phyloP scores from a whole-genome alignment of 2,329 filamentous ascomycete species.

The Cucurbitaria berberidis region DNA sequence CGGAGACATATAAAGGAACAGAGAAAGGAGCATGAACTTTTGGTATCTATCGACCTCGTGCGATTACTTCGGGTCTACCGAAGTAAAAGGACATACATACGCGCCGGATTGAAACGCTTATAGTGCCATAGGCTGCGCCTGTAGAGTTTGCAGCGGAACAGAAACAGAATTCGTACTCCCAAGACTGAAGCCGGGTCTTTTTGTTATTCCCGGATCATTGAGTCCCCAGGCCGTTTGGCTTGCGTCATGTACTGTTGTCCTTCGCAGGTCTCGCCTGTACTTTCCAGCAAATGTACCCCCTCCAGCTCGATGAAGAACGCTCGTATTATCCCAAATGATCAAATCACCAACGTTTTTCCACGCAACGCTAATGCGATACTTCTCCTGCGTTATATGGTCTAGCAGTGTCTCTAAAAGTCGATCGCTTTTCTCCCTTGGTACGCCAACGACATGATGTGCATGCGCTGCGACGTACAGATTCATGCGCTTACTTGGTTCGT shows the following conservation, averaged over 20 bases:
- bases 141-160: not conserved
- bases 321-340: constrained; percentile 66
- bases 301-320: constrained; percentile 61
- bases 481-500: constrained; percentile 59
- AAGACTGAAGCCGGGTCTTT: constrained; percentile 19
- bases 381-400: constrained; percentile 55
- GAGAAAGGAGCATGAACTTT: not conserved
- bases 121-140: not conserved
- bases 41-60: not conserved
- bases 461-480: constrained; percentile 64
- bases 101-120: not conserved
- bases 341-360: constrained; percentile 61
- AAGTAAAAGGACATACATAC: not conserved
- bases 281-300: constrained; percentile 57
- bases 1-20: not conserved
- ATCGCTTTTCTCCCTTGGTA: constrained; percentile 44
- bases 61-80: not conserved
- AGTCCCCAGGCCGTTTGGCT: constrained; percentile 53
- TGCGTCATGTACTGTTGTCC: constrained; percentile 62
- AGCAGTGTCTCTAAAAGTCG: constrained; percentile 52
- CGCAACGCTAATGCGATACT: constrained; percentile 54
- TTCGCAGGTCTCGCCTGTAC: constrained; percentile 60
- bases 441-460: constrained; percentile 44
- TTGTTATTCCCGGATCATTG: constrained; percentile 38
- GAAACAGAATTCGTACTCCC: not conserved